A percentile compares a stretch with the other conserved stretches of the same genome.
Conservation (phyloP, 495 filamentous ascomycete genomes). For the Penicillium manginii region DNA sequence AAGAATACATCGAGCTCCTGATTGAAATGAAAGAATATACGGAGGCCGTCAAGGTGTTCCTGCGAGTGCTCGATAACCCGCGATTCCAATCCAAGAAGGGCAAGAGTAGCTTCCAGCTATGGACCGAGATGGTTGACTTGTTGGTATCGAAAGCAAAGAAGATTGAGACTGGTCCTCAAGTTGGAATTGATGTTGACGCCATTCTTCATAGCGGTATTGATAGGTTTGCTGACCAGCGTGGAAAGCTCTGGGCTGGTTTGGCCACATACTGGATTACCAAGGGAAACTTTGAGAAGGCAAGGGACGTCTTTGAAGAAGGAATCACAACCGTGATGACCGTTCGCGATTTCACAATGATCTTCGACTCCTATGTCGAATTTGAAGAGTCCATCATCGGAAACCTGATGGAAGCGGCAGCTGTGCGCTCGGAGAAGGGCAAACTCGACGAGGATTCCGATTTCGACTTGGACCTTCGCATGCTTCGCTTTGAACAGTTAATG, state of each 20-base stretch:
- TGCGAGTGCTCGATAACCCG: constrained; percentile 90
- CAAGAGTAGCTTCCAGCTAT: constrained; percentile 94
- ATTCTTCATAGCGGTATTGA: constrained; percentile 94
- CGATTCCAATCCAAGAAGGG: constrained; percentile 89
- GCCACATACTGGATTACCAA: constrained; percentile 97
- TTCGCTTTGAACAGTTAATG: constrained; percentile 98
- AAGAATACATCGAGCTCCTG: constrained; percentile 91
- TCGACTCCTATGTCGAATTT: constrained; percentile 95
- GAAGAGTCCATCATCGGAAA: constrained; percentile 94
- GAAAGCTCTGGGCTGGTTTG: constrained; percentile 94
- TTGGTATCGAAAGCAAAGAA: constrained; percentile 89
- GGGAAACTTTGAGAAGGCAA: constrained; percentile 86
- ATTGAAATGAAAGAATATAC: constrained; percentile 83
- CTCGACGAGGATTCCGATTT: constrained; percentile 87
- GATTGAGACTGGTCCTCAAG: constrained; percentile 76
- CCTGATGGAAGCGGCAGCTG: constrained; percentile 85
- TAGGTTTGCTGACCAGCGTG: constrained; percentile 90
- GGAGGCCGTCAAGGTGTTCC: constrained; percentile 90
- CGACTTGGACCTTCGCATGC: constrained; percentile 95
- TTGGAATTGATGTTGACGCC: constrained; percentile 87
- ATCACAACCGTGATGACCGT: constrained; percentile 99
- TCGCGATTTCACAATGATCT: constrained; percentile 95
- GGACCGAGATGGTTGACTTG: constrained; percentile 98
- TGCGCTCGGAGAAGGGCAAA: constrained; percentile 79
- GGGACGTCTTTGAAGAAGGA: constrained; percentile 95